Conservation (phyloP, 306 rosid genomes). For the Rubus idaeus region DNA sequence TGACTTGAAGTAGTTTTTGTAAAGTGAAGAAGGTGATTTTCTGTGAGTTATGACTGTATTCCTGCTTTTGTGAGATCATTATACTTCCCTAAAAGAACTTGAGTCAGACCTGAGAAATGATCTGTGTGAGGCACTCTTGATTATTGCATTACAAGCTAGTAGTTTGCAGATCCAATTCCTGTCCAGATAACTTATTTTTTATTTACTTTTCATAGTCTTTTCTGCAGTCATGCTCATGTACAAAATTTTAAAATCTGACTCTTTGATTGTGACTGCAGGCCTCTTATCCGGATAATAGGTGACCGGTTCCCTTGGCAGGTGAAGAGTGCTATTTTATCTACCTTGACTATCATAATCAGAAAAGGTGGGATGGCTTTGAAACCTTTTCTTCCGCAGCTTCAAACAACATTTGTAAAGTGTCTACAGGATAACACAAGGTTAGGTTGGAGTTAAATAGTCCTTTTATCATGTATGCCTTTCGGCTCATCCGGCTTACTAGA, state of each 20-base stretch:
- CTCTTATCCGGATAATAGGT: conserved; percentile 93
- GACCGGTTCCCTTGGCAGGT: conserved; percentile 99
- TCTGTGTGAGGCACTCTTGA: not conserved
- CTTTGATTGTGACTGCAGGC: conserved; percentile 51
- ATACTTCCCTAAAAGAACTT: not conserved
- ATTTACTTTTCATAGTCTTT: not conserved
- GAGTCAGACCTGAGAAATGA: not conserved
- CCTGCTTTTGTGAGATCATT: not conserved
- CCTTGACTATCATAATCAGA: conserved; percentile 72
- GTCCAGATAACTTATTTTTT: not conserved
- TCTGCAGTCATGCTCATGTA: not conserved
- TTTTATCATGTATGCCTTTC: not conserved
- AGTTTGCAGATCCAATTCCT: not conserved
- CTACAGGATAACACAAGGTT: conserved; percentile 92
- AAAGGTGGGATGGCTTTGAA: conserved; percentile 86
- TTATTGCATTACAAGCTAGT: not conserved
- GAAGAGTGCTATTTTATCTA: conserved; percentile 94
- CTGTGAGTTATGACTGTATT: not conserved
- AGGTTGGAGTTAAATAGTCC: conserved; percentile 1
- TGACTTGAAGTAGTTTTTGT: not conserved
- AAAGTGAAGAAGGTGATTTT: not conserved
- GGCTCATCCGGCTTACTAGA: conserved; percentile 20
- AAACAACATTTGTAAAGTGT: conserved; percentile 96
- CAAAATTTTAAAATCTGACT: conserved; percentile 34
- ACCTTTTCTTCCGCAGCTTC: conserved; percentile 99